phyloP scores from a whole-genome alignment of 164 flowering plant genomes.

The Vitis labrusca region DNA sequence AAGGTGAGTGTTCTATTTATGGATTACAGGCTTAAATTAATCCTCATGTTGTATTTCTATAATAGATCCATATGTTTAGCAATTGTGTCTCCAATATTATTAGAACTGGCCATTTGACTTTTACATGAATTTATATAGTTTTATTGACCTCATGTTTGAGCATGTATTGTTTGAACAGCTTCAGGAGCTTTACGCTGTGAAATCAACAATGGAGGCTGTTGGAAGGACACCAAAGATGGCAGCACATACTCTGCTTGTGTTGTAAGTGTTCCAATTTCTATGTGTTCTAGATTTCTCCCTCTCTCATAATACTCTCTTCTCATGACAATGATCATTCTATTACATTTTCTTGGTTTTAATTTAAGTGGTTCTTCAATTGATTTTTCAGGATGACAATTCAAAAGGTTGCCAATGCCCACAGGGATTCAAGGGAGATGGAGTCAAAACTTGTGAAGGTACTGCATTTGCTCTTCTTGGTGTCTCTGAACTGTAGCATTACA shows the following conservation, averaged over 20 bases:
- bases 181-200: constrained; percentile 84
- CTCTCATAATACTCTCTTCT: neutral
- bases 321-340: too few species aligned
- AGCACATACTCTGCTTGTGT: constrained; percentile 78
- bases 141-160: neutral
- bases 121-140: neutral
- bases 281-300: neutral
- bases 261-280: constrained; percentile 42
- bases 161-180: constrained; percentile 44
- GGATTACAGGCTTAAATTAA: neutral
- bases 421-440: constrained; percentile 95
- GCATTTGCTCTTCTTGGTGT: neutral
- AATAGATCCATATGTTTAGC: neutral
- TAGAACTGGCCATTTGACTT: neutral
- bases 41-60: too few species aligned
- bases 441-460: constrained; percentile 78
- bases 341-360: neutral
- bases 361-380: constrained; percentile 1
- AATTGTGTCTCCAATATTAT: too few species aligned
- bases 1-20: constrained; percentile 46
- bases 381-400: constrained; percentile 60
- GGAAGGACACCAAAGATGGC: constrained; percentile 69
- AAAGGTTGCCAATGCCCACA: constrained; percentile 84
- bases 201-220: constrained; percentile 96
- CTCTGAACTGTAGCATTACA: neutral